A percentile compares a stretch with the other conserved stretches of the same genome.
These are phyloP conservation scores for Vicia faba DNA, from an alignment of 306 rosid genomes.

Conservation along the genomic window DNA sequence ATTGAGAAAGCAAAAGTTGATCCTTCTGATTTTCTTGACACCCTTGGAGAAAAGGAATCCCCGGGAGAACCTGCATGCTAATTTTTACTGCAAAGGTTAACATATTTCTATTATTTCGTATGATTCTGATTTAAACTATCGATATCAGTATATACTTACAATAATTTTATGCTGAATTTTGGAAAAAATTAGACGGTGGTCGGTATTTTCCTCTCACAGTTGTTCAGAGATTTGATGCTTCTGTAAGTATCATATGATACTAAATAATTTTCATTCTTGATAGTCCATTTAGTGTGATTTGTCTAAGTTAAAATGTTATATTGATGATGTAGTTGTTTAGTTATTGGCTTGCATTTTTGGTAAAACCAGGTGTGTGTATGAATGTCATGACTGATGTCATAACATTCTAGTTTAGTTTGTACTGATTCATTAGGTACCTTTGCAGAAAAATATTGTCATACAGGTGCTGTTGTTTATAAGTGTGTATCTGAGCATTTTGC, in stretches of 20 bases:
- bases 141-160: slow-evolving; percentile 31
- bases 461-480: too few species aligned
- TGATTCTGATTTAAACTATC: slow-evolving; percentile 9
- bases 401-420: too few species aligned
- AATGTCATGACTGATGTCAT: too few species aligned
- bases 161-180: slow-evolving; percentile 39
- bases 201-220: slow-evolving; percentile 87
- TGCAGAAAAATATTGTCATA: too few species aligned
- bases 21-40: slow-evolving; percentile 69
- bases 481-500: too few species aligned
- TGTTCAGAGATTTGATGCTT: slow-evolving; percentile 89
- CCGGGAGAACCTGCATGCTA: slow-evolving; percentile 98
- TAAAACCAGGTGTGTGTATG: too few species aligned
- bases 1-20: slow-evolving; percentile 83
- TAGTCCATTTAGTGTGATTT: slow-evolving; percentile 7
- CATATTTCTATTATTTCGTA: slow-evolving; percentile 1
- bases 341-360: too few species aligned
- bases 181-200: slow-evolving; percentile 76
- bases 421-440: too few species aligned
- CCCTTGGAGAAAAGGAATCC: slow-evolving; percentile 77
- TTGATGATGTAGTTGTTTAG: too few species aligned
- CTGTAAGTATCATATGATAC: slow-evolving; percentile 61
- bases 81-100: slow-evolving; percentile 77
- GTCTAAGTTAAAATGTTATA: slow-evolving; percentile 30
- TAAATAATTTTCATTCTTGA: slow-evolving; percentile 27